Evolutionary conservation across 441 rosid genomes (phyloP).

Genomic region (Corymbia citriodora): DNA sequence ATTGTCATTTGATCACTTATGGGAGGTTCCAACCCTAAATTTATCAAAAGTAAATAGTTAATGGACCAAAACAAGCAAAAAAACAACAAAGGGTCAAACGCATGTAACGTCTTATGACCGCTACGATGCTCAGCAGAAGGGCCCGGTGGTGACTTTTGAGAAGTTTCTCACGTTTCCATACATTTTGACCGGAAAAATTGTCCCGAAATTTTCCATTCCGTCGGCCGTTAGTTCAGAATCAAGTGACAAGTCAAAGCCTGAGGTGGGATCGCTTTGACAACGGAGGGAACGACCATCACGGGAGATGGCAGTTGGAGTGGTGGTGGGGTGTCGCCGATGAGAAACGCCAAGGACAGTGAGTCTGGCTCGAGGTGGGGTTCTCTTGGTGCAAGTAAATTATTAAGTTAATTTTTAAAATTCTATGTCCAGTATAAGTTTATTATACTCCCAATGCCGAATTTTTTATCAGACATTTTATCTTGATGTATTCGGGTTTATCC

Average conservation of each 20-base stretch:
- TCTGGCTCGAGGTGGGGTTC: too few relatives aligned
- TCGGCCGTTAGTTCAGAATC: neutral
- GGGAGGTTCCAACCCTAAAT: neutral
- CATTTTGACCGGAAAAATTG: neutral
- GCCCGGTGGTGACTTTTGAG: neutral
- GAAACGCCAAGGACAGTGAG: neutral
- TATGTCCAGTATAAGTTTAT: too few relatives aligned
- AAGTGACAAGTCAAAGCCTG: neutral
- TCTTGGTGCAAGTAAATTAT: too few relatives aligned
- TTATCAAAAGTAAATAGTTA: neutral
- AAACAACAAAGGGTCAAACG: neutral
- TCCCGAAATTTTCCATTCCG: neutral
- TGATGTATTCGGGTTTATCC: too few relatives aligned
- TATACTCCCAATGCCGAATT: too few relatives aligned
- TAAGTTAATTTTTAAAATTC: too few relatives aligned
- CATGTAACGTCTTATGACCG: neutral
- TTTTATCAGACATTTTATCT: too few relatives aligned
- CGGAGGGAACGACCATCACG: neutral
- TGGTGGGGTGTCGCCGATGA: neutral
- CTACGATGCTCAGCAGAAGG: neutral
- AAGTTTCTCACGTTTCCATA: neutral
- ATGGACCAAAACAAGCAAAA: neutral
- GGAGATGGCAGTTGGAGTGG: too few relatives aligned
- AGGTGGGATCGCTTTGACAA: neutral
- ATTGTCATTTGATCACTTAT: neutral